Percentiles rank a stretch among this genome's conserved stretches.
Conservation (phyloP, 2,329 filamentous ascomycete species). For the Penicillium frequentans region DNA sequence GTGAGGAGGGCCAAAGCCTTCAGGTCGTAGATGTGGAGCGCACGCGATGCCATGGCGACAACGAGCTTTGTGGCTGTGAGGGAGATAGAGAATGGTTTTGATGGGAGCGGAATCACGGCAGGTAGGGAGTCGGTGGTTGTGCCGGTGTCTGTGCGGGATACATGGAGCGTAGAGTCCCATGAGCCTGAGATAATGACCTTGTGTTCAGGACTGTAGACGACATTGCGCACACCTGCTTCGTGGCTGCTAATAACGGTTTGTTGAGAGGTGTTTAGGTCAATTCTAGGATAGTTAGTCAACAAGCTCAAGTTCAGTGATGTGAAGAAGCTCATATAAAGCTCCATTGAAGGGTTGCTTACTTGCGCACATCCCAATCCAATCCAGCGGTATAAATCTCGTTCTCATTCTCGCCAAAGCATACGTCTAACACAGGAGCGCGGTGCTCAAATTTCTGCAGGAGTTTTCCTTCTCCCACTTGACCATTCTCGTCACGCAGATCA, state of each 20-base stretch:
- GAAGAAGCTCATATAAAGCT: slow-evolving; percentile 47
- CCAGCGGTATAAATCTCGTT: slow-evolving; percentile 83
- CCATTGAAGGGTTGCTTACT: slow-evolving; percentile 47
- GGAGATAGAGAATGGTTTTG: slow-evolving; percentile 84
- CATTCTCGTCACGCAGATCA: slow-evolving; percentile 62
- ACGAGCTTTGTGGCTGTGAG: slow-evolving; percentile 81
- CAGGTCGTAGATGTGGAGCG: slow-evolving; percentile 94
- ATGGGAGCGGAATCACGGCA: slow-evolving; percentile 70
- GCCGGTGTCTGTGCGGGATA: slow-evolving; percentile 60
- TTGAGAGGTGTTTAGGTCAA: slow-evolving; percentile 71
- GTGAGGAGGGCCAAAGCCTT: slow-evolving; percentile 60
- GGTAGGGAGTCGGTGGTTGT: slow-evolving; percentile 55
- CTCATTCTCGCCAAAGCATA: slow-evolving; percentile 83
- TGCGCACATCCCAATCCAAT: slow-evolving; percentile 82
- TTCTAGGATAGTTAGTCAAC: slow-evolving; percentile 53
- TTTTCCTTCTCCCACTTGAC: slow-evolving; percentile 58
- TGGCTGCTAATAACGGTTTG: slow-evolving; percentile 78
- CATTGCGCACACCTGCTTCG: slow-evolving; percentile 72
- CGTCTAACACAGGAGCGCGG: slow-evolving; percentile 81
- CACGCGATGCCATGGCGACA: slow-evolving; percentile 89
- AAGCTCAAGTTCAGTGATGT: slow-evolving; percentile 56
- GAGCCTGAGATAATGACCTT: slow-evolving; percentile 82
- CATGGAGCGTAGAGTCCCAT: slow-evolving; percentile 88
- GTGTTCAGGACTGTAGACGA: slow-evolving; percentile 77
- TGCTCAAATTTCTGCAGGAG: slow-evolving; percentile 75